Evolutionary conservation across 2,329 filamentous ascomycete genomes (phyloP).

Genomic region (Nothomitra cinnamomea): DNA sequence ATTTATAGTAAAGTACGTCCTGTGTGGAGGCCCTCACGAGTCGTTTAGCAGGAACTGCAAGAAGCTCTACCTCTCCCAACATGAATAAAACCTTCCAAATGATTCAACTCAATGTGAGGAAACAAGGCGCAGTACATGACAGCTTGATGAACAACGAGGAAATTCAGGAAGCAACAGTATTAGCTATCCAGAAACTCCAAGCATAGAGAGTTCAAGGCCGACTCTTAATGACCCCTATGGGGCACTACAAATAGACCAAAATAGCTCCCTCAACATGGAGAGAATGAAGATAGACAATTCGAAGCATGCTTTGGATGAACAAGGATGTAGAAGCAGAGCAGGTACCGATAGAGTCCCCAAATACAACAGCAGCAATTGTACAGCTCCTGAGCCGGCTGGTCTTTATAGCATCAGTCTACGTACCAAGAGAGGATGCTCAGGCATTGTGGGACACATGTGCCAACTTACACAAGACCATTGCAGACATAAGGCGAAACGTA

Average conservation of each 20-base stretch:
- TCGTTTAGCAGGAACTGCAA: background rate
- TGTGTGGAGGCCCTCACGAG: background rate
- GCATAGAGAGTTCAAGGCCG: background rate
- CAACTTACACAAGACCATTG: background rate
- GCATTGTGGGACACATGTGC: background rate
- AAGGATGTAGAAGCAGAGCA: background rate
- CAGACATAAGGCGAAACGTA: background rate
- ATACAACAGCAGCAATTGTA: background rate
- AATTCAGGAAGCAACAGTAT: background rate
- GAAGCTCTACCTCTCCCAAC: background rate
- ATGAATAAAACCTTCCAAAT: background rate
- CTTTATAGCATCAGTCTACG: background rate
- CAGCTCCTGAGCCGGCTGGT: background rate
- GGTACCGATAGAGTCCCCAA: background rate
- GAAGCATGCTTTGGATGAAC: no score
- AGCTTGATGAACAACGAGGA: no score
- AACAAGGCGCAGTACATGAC: no score
- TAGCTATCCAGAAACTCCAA: background rate
- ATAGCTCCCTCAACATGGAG: constrained; percentile 11
- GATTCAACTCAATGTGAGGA: no score
- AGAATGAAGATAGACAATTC: background rate
- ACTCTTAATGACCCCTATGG: constrained; percentile 12
- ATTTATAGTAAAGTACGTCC: background rate
- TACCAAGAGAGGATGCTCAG: background rate
- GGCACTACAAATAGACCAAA: constrained; percentile 14